Evolutionary conservation across 1,284 basidiomycete species (phyloP), one percentile per base, ranked within the genome.

Genomic region (Mycena citricolor): DNA sequence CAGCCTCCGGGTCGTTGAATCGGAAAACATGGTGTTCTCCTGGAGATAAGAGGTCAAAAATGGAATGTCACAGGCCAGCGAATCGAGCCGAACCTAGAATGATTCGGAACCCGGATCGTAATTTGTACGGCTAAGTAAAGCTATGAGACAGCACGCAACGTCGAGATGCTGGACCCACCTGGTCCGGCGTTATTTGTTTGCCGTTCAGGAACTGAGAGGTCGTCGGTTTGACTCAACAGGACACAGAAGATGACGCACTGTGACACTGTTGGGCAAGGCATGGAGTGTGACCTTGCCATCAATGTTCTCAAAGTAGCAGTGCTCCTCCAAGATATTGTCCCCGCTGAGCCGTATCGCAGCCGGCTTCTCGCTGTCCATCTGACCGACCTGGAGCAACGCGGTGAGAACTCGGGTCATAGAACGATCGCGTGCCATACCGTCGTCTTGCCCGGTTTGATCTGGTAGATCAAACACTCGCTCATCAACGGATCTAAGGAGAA

Each of bases 1-100:
- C 94, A 59, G 94, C 90, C 61, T 93, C 92, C 0, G 94, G 94
- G 59, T 94, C 90, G 61, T 97, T 98, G 71, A 97, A 98, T 13
- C 95, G 83, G 67, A 99, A 99, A 44, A 98, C 94, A 67, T 99
- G 97, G 53, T 94, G 87, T 57, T 98, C 94, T 42, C 95, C 94
- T 90, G 51, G 28, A 49, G 42, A 21, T 47, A 44, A 53, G 29
- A 35, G 26, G 31, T 47, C 35, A 44, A 44, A 38, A 44, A 37
- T 22, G 43, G 31, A 30, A 36, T 28, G 13, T 20, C 26, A 34
- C 23, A 37, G 28, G 20, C 29, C 24, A 32, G 32, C n/a, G 14
- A 30, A 17, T 20, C 24, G 35, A 17, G n/a, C 65, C 74, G 52
- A 60, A 88, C 87, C 87, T 39, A 99, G 76, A 62, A 99, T 98